Evolutionary conservation across 805 yeast species (phyloP), one percentile per base, ranked within the genome.

Genomic region (Osmozyma mogii): DNA sequence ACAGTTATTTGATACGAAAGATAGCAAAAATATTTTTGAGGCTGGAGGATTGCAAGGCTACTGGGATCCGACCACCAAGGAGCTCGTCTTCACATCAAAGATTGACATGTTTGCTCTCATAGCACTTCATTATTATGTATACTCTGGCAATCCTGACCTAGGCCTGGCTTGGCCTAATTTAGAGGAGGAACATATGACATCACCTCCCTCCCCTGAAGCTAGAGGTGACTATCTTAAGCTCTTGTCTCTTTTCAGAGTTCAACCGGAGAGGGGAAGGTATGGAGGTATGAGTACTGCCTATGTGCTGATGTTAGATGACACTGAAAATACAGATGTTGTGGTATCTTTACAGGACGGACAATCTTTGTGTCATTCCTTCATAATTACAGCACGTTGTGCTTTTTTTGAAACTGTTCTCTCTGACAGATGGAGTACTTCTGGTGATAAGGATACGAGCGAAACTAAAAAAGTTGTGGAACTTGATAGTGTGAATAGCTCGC

Each of bases 381-480:
- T 84, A 4, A 44, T 87, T n/a, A 46, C 56, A 4, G 50, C 70
- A 0, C 55, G 94, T 35, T 71, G 78, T 27, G 75, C 72, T 0
- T 82, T 66, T 44, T 84, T 87, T 48, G 77, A 72, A 32, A 64
- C 78, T 0, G 39, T 74, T 2, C 61, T 81, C 20, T 68, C 78
- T 0, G 45, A 52, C 1, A 47, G 74, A 27, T 84, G 92, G 94
- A 42, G 33, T 2, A 22, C 20, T 10, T 15, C 30, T 5, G 20
- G 16, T 3, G 27, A 27, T 3, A 26, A 28, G 9, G 23, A 15
- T 1, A 31, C 22, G 9, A 21, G 37, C 22, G 34, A 37, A 4
- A 15, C 15, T 8, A 41, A 34, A 2, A 49, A 43, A 13, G 31
- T 35, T 0, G 30, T 76, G 10, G 57, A 65, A 21, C 62, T 84